Evolutionary conservation across 1,139 yeast species (phyloP).

Genomic region (Spathaspora sp.): DNA sequence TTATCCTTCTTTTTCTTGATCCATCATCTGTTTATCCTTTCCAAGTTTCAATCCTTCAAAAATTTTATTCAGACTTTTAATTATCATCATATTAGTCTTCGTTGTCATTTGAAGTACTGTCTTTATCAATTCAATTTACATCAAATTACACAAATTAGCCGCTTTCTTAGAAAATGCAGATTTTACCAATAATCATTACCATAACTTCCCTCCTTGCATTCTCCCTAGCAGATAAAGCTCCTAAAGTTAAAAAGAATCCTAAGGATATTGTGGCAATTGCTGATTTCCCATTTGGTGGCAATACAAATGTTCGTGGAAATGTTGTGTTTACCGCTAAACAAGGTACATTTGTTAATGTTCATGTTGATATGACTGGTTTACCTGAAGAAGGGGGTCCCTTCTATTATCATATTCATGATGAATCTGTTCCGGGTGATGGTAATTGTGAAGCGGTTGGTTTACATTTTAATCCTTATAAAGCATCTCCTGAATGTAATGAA

Average conservation of each 20-base stretch:
- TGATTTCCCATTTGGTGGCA: slow-evolving; percentile 51
- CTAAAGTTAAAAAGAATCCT: slow-evolving; percentile 41
- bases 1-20: slow-evolving; percentile 1
- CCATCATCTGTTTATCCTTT: not conserved
- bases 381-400: slow-evolving; percentile 60
- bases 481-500: slow-evolving; percentile 42
- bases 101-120: slow-evolving; percentile 9
- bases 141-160: not conserved
- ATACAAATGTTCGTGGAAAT: slow-evolving; percentile 44
- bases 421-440: slow-evolving; percentile 42
- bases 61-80: slow-evolving; percentile 8
- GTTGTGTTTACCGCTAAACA: slow-evolving; percentile 47
- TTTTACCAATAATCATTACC: slow-evolving; percentile 2
- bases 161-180: slow-evolving; percentile 5
- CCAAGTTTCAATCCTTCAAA: not conserved
- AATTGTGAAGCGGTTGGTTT: slow-evolving; percentile 50
- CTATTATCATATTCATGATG: slow-evolving; percentile 56
- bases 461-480: slow-evolving; percentile 56
- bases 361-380: slow-evolving; percentile 58
- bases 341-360: slow-evolving; percentile 54
- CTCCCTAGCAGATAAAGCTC: slow-evolving; percentile 26
- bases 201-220: slow-evolving; percentile 3
- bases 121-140: not conserved
- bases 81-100: slow-evolving; percentile 11
- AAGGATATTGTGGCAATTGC: slow-evolving; percentile 54